Conservation (phyloP, 2,329 filamentous ascomycete genomes). For the Hymenoscyphus infarciens region DNA sequence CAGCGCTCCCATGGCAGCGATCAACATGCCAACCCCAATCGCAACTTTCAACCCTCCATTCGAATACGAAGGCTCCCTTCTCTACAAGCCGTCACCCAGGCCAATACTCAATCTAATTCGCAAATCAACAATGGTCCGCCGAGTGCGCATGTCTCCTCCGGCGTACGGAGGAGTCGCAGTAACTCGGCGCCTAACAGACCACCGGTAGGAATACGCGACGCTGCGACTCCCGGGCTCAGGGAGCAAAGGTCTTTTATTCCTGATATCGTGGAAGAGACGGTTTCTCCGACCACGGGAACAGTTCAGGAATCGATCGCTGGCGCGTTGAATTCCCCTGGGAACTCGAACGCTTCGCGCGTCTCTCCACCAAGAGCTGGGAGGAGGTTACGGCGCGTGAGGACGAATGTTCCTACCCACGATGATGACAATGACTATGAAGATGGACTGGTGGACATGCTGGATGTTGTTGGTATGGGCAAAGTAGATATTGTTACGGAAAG, state of each 20-base stretch:
- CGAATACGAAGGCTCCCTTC: constrained; percentile 11
- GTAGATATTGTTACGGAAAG: not conserved
- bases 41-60: constrained; percentile 6
- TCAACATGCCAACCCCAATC: not conserved
- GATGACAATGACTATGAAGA: constrained; percentile 50
- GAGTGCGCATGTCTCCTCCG: not conserved
- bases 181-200: constrained; percentile 21
- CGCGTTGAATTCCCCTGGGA: constrained; percentile 1
- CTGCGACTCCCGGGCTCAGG: not conserved
- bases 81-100: not conserved
- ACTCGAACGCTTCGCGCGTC: not conserved
- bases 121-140: not conserved
- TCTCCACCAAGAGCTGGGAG: constrained; percentile 10
- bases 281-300: constrained; percentile 14
- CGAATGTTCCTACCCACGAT: constrained; percentile 16
- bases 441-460: constrained; percentile 63
- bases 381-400: constrained; percentile 22
- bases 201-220: constrained; percentile 1
- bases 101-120: constrained; percentile 6
- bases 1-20: not conserved
- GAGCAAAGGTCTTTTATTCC: constrained; percentile 13
- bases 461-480: constrained; percentile 58
- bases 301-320: not conserved
- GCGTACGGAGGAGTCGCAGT: constrained; percentile 21
- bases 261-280: constrained; percentile 18